Percentiles rank a stretch among this genome's conserved stretches.
Evolutionary conservation across 306 rosid species (phyloP).

Genomic region (Urtica urens): DNA sequence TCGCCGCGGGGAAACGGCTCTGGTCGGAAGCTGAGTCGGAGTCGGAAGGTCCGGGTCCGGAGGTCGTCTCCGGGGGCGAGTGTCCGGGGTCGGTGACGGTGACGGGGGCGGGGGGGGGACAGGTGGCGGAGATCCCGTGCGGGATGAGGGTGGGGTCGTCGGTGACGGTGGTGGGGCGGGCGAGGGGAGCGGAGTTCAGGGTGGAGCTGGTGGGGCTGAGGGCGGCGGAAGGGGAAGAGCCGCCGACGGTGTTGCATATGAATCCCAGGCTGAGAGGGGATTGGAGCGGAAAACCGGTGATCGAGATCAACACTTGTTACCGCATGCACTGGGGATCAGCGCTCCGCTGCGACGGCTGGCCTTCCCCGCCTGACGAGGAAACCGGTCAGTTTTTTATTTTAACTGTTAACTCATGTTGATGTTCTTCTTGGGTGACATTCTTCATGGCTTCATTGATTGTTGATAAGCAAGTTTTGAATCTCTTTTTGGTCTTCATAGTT

Average conservation of each 20-base stretch:
- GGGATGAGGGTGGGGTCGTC: conserved; percentile 85
- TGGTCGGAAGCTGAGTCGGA: conserved; percentile 52
- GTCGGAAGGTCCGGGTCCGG: conserved; percentile 24
- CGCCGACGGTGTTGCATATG: conserved; percentile 78
- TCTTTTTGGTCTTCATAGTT: too few species aligned
- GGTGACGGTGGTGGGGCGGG: conserved; percentile 65
- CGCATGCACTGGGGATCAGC: conserved; percentile 95
- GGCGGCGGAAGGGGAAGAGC: conserved; percentile 81
- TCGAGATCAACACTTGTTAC: conserved; percentile 85
- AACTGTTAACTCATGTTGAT: too few species aligned
- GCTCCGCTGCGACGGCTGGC: conserved; percentile 83
- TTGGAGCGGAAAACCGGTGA: conserved; percentile 83
- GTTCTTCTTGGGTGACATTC: too few species aligned
- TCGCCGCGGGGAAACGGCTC: conserved; percentile 37
- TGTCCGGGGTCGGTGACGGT: conserved; percentile 54
- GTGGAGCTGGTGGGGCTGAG: conserved; percentile 84
- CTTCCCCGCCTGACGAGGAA: conserved; percentile 78
- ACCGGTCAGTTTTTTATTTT: conserved; percentile 47
- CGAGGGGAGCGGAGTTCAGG: conserved; percentile 46
- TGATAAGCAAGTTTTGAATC: conserved; percentile 2
- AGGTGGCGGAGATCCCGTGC: conserved; percentile 63
- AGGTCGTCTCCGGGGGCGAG: conserved; percentile 21
- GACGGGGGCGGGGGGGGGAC: conserved; percentile 38
- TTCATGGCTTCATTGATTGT: too few species aligned
- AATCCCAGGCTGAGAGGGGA: conserved; percentile 88